Base-by-base conservation (phyloP, 257 asterid genomes). In the Solanum pinnatisectum region DNA sequence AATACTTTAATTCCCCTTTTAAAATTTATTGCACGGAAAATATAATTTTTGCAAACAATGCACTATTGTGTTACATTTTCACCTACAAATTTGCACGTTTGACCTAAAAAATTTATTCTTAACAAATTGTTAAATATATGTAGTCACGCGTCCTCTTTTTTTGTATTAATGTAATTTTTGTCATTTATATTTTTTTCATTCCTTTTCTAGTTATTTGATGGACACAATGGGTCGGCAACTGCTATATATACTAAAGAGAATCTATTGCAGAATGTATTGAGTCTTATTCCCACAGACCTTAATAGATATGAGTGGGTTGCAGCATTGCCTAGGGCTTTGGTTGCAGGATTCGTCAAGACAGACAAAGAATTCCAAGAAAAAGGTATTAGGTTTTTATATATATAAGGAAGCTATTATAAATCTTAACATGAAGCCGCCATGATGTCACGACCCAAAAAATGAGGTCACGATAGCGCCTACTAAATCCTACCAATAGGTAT, bases 311-410 rank as follows among this genome's bases (percentile, higher is more conserved):
- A 94, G 88, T 95, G 97, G 98, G 86, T 92, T 52, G 88, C 92
- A 14, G 96, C 97, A 73, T 87, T 95, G 91, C 98, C 97, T 46
- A 90, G 98, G 95, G 98, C 98, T 90, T 91, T 95, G 92, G 98
- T 95, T 76, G 93, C 95, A 14, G 97, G 96, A 14, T 95, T 95
- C 84, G 94, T 95, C 71, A 95, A 95, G 91, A 95, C 98, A 1
- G 97, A 95, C 87, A 93, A 92, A 90, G 97, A 95, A 89, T 95
- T 95, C 86, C 95, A 94, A 87, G 96, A 93, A 84, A 92, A 91
- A 94, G 97, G 98, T 94, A 83, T 52, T 52, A 5, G 6, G 22
- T 23, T n/a, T 40, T 44, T 18, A n/a, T 79, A 9, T 16, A 63
- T 77, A 15, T 5, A 39, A 32, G 84, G 60, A 11, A 25, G 10